Percentiles rank a stretch among this genome's conserved stretches.
Conservation (phyloP, 2,329 filamentous ascomycete species). For the Monilinia fructigena region DNA sequence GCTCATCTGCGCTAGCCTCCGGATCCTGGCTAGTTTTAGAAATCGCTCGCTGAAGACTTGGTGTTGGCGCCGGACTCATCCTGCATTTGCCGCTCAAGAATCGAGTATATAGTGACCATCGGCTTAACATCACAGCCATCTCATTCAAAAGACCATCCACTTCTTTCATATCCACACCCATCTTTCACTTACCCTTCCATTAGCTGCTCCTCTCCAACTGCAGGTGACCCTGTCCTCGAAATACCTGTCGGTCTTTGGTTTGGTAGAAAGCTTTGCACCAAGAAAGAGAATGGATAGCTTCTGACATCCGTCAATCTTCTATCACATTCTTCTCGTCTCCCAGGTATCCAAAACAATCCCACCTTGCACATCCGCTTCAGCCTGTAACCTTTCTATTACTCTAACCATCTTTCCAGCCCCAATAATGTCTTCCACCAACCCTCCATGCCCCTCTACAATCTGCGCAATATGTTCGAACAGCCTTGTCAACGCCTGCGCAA, state of each 20-base stretch:
- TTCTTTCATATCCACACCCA: constrained; percentile 93
- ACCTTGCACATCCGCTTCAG: constrained; percentile 93
- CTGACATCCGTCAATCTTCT: constrained; percentile 91
- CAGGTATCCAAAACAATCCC: constrained; percentile 95
- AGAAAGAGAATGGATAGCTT: constrained; percentile 94
- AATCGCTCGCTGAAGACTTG: constrained; percentile 31
- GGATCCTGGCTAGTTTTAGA: constrained; percentile 49
- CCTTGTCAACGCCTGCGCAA: constrained; percentile 79
- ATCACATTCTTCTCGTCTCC: constrained; percentile 84
- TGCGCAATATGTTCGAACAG: constrained; percentile 97
- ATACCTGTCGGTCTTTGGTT: constrained; percentile 63
- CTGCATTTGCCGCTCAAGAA: constrained; percentile 86
- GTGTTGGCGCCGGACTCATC: constrained; percentile 50
- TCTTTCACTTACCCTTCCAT: constrained; percentile 71
- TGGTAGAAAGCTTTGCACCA: constrained; percentile 89
- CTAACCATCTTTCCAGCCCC: constrained; percentile 89
- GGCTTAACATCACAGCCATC: constrained; percentile 85
- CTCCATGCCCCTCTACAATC: constrained; percentile 89
- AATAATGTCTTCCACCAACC: constrained; percentile 90
- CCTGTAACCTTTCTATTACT: constrained; percentile 88
- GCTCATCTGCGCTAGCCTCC: constrained; percentile 51
- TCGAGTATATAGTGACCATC: constrained; percentile 88
- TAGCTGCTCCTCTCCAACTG: constrained; percentile 53
- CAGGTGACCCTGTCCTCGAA: constrained; percentile 74
- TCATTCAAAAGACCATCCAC: constrained; percentile 85